Percentiles rank a stretch among this genome's conserved stretches.
Evolutionary conservation across 2,329 filamentous ascomycete species (phyloP).

Genomic region (Botryotinia calthae): DNA sequence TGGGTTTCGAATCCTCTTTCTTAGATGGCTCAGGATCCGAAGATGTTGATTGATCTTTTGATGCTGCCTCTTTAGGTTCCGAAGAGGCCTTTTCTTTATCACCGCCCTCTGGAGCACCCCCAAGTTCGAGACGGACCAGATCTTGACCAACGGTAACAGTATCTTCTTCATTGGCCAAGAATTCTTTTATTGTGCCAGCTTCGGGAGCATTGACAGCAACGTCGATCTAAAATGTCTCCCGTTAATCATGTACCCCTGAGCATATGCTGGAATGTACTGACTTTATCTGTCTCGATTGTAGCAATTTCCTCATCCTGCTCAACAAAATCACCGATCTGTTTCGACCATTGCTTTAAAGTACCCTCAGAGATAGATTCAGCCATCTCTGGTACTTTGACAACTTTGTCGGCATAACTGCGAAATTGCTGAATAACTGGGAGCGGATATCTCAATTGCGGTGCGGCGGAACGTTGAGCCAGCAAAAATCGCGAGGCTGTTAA

Average conservation of each 20-base stretch:
- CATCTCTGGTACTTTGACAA: conserved; percentile 96
- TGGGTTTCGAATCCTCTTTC: conserved; percentile 44
- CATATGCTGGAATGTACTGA: conserved; percentile 41
- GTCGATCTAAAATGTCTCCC: conserved; percentile 67
- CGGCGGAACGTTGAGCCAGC: conserved; percentile 29
- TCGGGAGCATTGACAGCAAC: conserved; percentile 93
- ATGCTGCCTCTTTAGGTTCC: conserved; percentile 59
- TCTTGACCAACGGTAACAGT: conserved; percentile 94
- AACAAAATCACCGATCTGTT: conserved; percentile 88
- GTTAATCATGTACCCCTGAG: not conserved
- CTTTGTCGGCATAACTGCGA: conserved; percentile 69
- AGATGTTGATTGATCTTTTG: conserved; percentile 55
- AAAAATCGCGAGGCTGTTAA: conserved; percentile 38
- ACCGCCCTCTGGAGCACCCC: conserved; percentile 58
- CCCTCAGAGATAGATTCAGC: conserved; percentile 98
- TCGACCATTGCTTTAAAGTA: conserved; percentile 92
- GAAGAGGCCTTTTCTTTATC: conserved; percentile 49
- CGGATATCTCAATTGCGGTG: conserved; percentile 41
- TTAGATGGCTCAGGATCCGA: conserved; percentile 42
- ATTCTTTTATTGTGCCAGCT: conserved; percentile 86
- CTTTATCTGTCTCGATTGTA: conserved; percentile 99
- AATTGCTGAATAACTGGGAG: conserved; percentile 52
- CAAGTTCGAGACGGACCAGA: conserved; percentile 79
- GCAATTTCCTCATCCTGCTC: conserved; percentile 97
- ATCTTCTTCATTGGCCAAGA: conserved; percentile 89